Conservation (phyloP, 768 basidiomycete species). For the Tubosaeta sp. region DNA sequence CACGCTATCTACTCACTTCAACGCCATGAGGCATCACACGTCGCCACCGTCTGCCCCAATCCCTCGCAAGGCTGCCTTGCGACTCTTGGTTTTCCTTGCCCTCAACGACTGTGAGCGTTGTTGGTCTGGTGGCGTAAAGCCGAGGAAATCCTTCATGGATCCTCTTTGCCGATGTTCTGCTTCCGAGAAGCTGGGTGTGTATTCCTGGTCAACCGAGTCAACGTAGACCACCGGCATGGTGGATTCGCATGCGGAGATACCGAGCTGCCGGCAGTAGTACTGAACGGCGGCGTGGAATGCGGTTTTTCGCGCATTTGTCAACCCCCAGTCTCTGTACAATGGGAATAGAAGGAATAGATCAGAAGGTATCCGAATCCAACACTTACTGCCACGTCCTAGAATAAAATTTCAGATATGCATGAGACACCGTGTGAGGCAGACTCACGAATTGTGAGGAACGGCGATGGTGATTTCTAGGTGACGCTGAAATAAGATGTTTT, state of each 20-base stretch:
- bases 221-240: constrained; percentile 56
- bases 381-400: constrained; percentile 35
- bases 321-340: constrained; percentile 50
- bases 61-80: constrained; percentile 31
- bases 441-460: constrained; percentile 51
- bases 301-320: constrained; percentile 57
- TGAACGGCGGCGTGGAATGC: constrained; percentile 79
- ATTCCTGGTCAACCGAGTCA: constrained; percentile 18
- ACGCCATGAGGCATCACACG: constrained; percentile 9
- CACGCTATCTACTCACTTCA: neutral
- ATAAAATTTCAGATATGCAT: constrained; percentile 3
- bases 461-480: constrained; percentile 66
- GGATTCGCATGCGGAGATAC: constrained; percentile 57
- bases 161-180: neutral
- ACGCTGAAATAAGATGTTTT: constrained; percentile 61
- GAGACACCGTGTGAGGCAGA: constrained; percentile 3
- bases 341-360: constrained; percentile 1
- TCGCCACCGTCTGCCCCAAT: constrained; percentile 22
- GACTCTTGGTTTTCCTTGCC: constrained; percentile 32
- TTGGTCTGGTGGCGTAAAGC: constrained; percentile 27
- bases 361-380: neutral
- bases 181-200: constrained; percentile 3
- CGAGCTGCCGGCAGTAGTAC: constrained; percentile 65
- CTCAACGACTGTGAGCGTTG: constrained; percentile 15
- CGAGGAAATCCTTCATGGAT: constrained; percentile 20